A percentile compares a stretch with the other conserved stretches of the same genome.
phyloP scores from a whole-genome alignment of 176 grass and related monocot genomes.

The Chloris gayana region DNA sequence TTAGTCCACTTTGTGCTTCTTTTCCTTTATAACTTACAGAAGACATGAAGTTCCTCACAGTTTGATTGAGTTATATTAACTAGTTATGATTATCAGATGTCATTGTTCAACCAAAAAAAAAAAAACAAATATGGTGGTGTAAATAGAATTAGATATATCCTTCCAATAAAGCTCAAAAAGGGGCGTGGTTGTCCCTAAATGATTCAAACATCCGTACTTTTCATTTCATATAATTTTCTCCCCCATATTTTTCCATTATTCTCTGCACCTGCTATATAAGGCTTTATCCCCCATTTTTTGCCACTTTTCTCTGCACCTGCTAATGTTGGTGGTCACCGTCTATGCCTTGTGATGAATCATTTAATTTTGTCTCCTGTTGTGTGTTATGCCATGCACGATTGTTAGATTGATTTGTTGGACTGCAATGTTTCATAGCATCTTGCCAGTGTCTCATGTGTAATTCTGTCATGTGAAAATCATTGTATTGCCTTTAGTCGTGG shows the following conservation, averaged over 20 bases:
- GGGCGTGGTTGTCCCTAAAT: neutral
- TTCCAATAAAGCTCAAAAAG: neutral
- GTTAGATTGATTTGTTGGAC: neutral
- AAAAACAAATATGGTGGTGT: neutral
- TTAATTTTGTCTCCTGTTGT: neutral
- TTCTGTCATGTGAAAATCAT: neutral
- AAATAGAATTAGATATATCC: neutral
- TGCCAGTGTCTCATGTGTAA: neutral
- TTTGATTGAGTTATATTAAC: neutral
- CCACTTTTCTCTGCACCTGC: neutral
- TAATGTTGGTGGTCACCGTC: neutral
- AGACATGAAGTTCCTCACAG: neutral
- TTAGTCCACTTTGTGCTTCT: neutral
- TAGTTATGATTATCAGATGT: neutral
- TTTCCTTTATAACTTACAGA: neutral
- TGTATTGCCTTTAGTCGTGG: too few relatives aligned
- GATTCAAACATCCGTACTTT: neutral
- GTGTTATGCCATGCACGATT: neutral
- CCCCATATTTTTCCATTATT: neutral
- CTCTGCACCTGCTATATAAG: neutral
- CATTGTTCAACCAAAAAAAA: neutral
- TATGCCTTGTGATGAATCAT: neutral
- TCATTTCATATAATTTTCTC: neutral
- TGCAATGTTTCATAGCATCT: neutral
- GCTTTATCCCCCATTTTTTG: neutral